Percentiles rank a stretch among this genome's conserved stretches.
Evolutionary conservation across 2,329 filamentous ascomycete species (phyloP).

Genomic region (Phialophora macrospora): DNA sequence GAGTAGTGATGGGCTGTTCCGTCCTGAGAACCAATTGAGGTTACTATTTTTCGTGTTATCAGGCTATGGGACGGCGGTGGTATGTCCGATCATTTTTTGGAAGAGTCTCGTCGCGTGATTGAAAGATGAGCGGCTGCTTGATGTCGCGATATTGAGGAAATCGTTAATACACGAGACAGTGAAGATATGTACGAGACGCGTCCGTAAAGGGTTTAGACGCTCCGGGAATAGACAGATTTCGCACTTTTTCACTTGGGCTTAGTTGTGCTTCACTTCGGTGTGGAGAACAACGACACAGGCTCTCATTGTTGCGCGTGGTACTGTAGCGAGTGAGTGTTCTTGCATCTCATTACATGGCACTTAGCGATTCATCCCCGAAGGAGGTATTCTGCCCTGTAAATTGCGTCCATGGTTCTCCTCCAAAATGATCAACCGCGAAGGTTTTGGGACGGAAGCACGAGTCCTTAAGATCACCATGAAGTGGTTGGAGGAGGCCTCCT

Average conservation of each 20-base stretch:
- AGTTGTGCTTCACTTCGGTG: not conserved
- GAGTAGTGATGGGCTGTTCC: not conserved
- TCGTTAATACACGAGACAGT: not conserved
- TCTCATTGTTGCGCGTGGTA: too few relatives aligned
- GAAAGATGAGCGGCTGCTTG: not conserved
- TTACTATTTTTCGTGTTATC: not conserved
- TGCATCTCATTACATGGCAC: too few relatives aligned
- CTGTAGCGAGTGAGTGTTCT: too few relatives aligned
- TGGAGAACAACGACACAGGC: too few relatives aligned
- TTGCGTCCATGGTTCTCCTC: not conserved
- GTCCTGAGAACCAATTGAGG: not conserved
- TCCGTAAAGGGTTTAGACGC: not conserved
- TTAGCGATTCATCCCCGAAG: too few relatives aligned
- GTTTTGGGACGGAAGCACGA: not conserved
- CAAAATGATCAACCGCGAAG: not conserved
- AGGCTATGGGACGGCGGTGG: not conserved
- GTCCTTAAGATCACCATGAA: not conserved
- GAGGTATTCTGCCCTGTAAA: not conserved
- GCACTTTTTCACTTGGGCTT: not conserved
- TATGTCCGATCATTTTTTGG: not conserved
- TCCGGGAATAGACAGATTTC: not conserved
- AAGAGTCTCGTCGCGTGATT: not conserved
- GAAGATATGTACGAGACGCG: not conserved
- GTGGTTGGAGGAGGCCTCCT: not conserved
- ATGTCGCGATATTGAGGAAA: slow-evolving; percentile 9